phyloP scores from a whole-genome alignment of 768 basidiomycete genomes.

The Lentinula detonsa region DNA sequence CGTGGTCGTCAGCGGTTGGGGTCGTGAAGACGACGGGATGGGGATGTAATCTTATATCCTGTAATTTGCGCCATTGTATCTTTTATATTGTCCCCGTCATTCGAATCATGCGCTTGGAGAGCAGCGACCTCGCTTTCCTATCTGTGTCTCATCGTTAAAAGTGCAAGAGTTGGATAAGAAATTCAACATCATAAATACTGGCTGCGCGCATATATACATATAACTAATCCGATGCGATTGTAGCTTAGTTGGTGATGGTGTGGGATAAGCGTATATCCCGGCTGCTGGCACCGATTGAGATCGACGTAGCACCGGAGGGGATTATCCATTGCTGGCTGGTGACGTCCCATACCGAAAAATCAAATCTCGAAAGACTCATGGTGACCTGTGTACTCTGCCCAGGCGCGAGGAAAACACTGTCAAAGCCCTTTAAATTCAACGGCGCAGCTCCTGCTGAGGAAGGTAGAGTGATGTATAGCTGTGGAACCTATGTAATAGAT shows the following conservation, averaged over 20 bases:
- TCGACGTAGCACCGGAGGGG: constrained; percentile 39
- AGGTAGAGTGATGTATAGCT: constrained; percentile 49
- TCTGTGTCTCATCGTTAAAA: too few species aligned
- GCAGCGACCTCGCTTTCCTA: background rate
- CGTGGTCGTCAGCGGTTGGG: constrained; percentile 64
- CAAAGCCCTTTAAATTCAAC: constrained; percentile 49
- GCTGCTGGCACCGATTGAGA: constrained; percentile 45
- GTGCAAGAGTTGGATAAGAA: too few species aligned
- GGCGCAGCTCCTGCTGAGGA: constrained; percentile 43
- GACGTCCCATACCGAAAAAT: constrained; percentile 52
- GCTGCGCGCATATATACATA: too few species aligned
- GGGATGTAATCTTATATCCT: constrained; percentile 38
- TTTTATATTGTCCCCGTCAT: background rate
- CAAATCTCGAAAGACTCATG: constrained; percentile 41
- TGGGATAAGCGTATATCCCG: constrained; percentile 41
- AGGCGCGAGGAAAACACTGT: constrained; percentile 37
- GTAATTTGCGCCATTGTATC: background rate
- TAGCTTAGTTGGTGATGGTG: constrained; percentile 25
- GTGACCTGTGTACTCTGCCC: constrained; percentile 42
- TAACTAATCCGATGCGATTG: too few species aligned
- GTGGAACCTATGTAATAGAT: constrained; percentile 34
- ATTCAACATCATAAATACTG: too few species aligned
- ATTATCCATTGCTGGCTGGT: constrained; percentile 49
- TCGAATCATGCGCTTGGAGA: background rate
- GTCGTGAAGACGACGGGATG: constrained; percentile 69